A percentile compares a stretch with the other conserved stretches of the same genome.
Conservation (phyloP, 2,329 filamentous ascomycete genomes). For the Onygenales sp. region DNA sequence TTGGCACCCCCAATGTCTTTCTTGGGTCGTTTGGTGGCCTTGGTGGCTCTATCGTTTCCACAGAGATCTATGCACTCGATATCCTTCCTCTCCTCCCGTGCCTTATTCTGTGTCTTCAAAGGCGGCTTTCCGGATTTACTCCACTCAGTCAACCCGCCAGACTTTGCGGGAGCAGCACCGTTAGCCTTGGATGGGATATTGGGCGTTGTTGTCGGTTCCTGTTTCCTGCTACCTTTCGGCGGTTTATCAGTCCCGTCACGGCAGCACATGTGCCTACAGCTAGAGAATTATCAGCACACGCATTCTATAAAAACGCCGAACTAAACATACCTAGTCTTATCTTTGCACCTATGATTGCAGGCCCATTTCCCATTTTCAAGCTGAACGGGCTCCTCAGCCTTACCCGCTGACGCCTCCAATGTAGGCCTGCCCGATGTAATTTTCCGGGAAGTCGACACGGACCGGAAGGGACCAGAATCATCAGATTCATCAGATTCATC, state of each 20-base stretch:
- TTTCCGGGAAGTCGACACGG: constrained; percentile 3
- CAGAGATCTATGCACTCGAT: constrained; percentile 12
- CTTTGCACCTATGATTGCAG: constrained; percentile 62
- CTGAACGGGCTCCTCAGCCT: constrained; percentile 35
- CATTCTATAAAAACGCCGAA: constrained; percentile 16
- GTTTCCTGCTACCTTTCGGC: constrained; percentile 32
- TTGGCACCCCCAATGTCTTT: neutral
- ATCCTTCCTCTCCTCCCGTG: neutral
- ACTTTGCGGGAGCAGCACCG: neutral
- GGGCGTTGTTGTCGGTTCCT: constrained; percentile 3
- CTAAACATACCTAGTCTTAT: constrained; percentile 37
- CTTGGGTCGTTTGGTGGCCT: neutral
- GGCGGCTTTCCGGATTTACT: neutral
- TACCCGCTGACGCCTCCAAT: constrained; percentile 5
- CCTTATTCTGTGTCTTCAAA: neutral
- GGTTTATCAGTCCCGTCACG: constrained; percentile 60
- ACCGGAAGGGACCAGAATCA: neutral
- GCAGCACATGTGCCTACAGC: constrained; percentile 66
- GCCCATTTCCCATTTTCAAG: constrained; percentile 63
- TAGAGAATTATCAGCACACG: constrained; percentile 23
- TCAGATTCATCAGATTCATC: constrained; percentile 4
- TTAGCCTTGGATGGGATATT: neutral
- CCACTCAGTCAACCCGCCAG: neutral
- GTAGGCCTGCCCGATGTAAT: constrained; percentile 6
- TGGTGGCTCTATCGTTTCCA: neutral